Evolutionary conservation across 1,284 basidiomycete genomes (phyloP), one percentile per base, ranked within the genome.

Genomic region (Rhodotorula sp.): DNA sequence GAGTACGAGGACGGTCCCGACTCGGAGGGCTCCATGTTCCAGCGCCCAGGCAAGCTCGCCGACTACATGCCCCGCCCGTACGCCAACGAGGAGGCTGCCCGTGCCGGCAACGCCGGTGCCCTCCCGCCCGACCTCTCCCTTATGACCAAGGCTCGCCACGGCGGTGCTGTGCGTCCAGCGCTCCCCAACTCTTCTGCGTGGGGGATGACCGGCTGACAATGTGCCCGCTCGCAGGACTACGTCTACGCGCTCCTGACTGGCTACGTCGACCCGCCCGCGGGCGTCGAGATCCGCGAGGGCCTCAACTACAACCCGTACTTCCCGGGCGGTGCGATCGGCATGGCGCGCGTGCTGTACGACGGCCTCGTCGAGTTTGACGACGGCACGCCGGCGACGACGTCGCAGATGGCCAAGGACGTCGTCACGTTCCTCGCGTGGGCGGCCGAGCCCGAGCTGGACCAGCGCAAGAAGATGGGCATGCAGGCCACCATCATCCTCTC

Each of bases 341-440:
- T 99, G 97, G 96, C 94, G 64, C 92, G 96, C 82, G 89, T 97
- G 32, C 85, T 99, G 75, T 99, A 92, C 64, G 78, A 79, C 67
- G 80, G 92, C 57, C 82, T 97, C 57, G 94, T 98, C 70, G 95
- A 98, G 83, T 97, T 91, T 82, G 91, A 92, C 1, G 95, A 98
- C 81, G 93, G 92, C 67, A 99, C 97, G 10, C 94, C 96, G 19
- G 92, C 96, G 21, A 99, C 96, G 61, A 91, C 94, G 19, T 92
- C 92, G n/a, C 97, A 99, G 83, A 96, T 99, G 94, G 95, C 97
- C 78, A 99, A 99, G 88, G 97, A 99, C 80, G 94, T 99, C 63
- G 88, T 89, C 54, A 93, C 91, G 6, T 99, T 99, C 90, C 84
- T 99, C 71, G 88, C 76, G 74, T 83, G 82, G 79, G 79, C 79